Evolutionary conservation across 768 basidiomycete species (phyloP).

Genomic region (Russula vinacea): DNA sequence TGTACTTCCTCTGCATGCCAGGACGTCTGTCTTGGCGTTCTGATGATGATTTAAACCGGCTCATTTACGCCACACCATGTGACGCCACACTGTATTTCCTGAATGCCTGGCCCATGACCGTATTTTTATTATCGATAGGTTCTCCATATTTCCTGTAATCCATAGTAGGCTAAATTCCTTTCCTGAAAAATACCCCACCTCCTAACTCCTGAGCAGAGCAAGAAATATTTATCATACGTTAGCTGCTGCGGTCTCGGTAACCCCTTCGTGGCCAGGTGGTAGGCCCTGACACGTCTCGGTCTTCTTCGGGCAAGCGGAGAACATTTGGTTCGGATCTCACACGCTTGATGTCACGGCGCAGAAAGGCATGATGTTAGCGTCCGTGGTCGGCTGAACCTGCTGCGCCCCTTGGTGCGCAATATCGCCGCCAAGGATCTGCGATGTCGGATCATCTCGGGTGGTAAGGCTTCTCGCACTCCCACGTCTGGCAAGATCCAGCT

Average conservation of each 20-base stretch:
- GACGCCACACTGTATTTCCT: slow-evolving; percentile 19
- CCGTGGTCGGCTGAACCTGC: slow-evolving; percentile 71
- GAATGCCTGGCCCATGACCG: slow-evolving; percentile 21
- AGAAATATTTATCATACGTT: slow-evolving; percentile 48
- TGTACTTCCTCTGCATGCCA: slow-evolving; percentile 28
- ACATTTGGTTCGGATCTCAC: no score
- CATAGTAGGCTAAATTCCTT: slow-evolving; percentile 58
- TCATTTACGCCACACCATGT: slow-evolving; percentile 21
- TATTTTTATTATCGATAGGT: slow-evolving; percentile 11
- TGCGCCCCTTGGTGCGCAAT: slow-evolving; percentile 64
- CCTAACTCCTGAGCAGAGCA: slow-evolving; percentile 42
- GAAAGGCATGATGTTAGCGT: slow-evolving; percentile 57
- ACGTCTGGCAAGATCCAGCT: no score
- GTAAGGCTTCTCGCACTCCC: no score
- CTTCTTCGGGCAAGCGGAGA: slow-evolving; percentile 75
- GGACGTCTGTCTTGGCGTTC: slow-evolving; percentile 24
- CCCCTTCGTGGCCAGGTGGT: slow-evolving; percentile 50
- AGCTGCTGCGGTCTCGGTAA: slow-evolving; percentile 49
- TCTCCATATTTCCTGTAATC: slow-evolving; percentile 16
- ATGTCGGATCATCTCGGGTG: slow-evolving; percentile 41
- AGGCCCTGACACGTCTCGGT: slow-evolving; percentile 59
- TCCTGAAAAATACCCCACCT: slow-evolving; percentile 33
- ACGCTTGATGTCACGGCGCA: not conserved
- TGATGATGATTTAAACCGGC: slow-evolving; percentile 24
- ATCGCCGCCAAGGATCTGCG: slow-evolving; percentile 66